Evolutionary conservation across 1,139 yeast species (phyloP).

Genomic region (Sugiyamaella sp.): DNA sequence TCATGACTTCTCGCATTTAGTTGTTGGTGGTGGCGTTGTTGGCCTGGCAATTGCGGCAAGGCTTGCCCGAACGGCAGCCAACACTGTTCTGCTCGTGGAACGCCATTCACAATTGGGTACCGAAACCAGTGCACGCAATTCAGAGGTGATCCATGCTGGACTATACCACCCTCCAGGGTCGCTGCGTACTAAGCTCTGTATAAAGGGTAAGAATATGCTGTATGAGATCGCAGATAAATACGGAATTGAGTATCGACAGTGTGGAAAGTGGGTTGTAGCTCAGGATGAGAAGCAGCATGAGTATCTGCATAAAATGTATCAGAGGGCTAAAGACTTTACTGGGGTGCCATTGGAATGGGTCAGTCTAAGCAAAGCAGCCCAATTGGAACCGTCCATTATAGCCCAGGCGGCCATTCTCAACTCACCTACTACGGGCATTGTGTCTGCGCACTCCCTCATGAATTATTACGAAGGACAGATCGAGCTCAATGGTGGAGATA

Average conservation of each 20-base stretch:
- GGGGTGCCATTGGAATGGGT: slow-evolving; percentile 63
- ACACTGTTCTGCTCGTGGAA: slow-evolving; percentile 66
- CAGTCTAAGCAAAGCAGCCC: slow-evolving; percentile 48
- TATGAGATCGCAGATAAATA: slow-evolving; percentile 55
- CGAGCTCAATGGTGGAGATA: slow-evolving; percentile 61
- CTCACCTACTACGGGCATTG: slow-evolving; percentile 86
- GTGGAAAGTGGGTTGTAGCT: slow-evolving; percentile 92
- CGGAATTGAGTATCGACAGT: slow-evolving; percentile 58
- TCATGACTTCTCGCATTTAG: slow-evolving; percentile 38
- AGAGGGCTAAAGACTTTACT: slow-evolving; percentile 48
- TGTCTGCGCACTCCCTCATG: slow-evolving; percentile 78
- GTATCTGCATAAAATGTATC: slow-evolving; percentile 56
- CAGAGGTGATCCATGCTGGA: slow-evolving; percentile 94
- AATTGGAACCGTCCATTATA: slow-evolving; percentile 63
- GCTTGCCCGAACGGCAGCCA: slow-evolving; percentile 50
- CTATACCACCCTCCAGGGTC: slow-evolving; percentile 73
- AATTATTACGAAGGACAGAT: slow-evolving; percentile 59
- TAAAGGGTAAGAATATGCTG: slow-evolving; percentile 70
- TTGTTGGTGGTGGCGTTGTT: slow-evolving; percentile 87
- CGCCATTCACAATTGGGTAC: slow-evolving; percentile 65
- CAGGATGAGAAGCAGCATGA: slow-evolving; percentile 67
- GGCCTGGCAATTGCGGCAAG: slow-evolving; percentile 83
- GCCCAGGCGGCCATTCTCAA: slow-evolving; percentile 65
- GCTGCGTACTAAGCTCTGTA: slow-evolving; percentile 68
- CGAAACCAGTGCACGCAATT: slow-evolving; percentile 84